A percentile compares a stretch with the other conserved stretches of the same genome.
phyloP scores from a whole-genome alignment of 495 filamentous ascomycete species.

The Trichoderma gamsii region DNA sequence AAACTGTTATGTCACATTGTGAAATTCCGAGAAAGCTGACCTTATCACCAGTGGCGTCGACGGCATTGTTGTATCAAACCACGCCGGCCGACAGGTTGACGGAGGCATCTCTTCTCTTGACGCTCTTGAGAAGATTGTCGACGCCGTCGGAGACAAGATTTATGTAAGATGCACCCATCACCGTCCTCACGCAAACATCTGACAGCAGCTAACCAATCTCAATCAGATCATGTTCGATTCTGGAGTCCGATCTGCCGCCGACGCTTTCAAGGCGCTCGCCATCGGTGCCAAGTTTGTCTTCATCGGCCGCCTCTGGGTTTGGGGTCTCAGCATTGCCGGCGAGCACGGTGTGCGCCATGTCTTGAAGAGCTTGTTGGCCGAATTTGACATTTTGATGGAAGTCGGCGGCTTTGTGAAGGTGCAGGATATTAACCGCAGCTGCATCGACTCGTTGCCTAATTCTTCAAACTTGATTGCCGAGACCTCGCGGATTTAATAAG shows the following conservation, averaged over 20 bases:
- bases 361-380: slow-evolving; percentile 57
- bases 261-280: slow-evolving; percentile 35
- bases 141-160: slow-evolving; percentile 28
- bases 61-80: slow-evolving; percentile 18
- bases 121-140: slow-evolving; percentile 57
- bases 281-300: slow-evolving; percentile 55
- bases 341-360: slow-evolving; percentile 59
- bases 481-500: not conserved
- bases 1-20: not conserved
- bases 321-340: slow-evolving; percentile 53
- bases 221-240: slow-evolving; percentile 54
- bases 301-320: slow-evolving; percentile 58
- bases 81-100: slow-evolving; percentile 59
- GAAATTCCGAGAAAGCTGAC: not conserved
- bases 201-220: slow-evolving; percentile 32
- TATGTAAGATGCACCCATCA: slow-evolving; percentile 15
- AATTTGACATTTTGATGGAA: slow-evolving; percentile 62
- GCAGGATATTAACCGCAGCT: slow-evolving; percentile 46
- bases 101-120: slow-evolving; percentile 57
- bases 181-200: not conserved
- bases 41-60: not conserved
- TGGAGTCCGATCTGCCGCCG: slow-evolving; percentile 51
- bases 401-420: slow-evolving; percentile 55
- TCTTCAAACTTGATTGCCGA: slow-evolving; percentile 10
- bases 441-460: slow-evolving; percentile 29